Base-by-base conservation (phyloP, 2,329 filamentous ascomycete genomes). In the Cadophora luteo-olivacea region DNA sequence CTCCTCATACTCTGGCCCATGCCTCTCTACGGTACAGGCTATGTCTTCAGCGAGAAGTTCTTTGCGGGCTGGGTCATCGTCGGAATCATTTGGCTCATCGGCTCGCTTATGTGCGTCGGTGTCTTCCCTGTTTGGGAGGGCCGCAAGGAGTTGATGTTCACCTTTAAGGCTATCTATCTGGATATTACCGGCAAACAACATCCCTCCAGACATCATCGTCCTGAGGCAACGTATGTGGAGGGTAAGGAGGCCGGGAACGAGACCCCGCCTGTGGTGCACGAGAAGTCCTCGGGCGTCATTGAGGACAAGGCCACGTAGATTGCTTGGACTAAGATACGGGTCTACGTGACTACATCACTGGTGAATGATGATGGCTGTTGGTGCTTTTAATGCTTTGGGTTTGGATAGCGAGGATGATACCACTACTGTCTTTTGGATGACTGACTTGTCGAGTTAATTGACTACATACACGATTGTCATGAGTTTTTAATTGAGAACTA, bases 1-100 rank as follows among this genome's bases (percentile, higher is more conserved):
- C 83, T 97, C 66, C 82, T 97, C 0, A 84, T 97, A 1, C 85
- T 97, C 19, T 97, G 94, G 93, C 94, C 94, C 0, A 95, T 97
- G 86, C 94, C 94, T 0, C 89, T 97, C 88, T 97, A 96, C 77
- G 94, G 93, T 12, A 85, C 85, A 0, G 87, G 87, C 0, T 97
- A 97, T 77, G 86, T 97, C 65, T 97, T 96, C 81, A 89, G 85
- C 79, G 91, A 92, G 83, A 84, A 84, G 29, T 96, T 96, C 83
- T 96, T 95, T 80, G 92, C 91, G 0, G 92, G 92, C 57, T 95
- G 92, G 92, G 87, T 94, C 12, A 84, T 88, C 0, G 87, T 93
- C 9, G 91, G 90, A 11, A 92, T 96, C 65, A 83, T 94, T 52
- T 96, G 92, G 92, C 85, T 95, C 73, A 93, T 94, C 78, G 88